A percentile compares a stretch with the other conserved stretches of the same genome.
phyloP scores from a whole-genome alignment of 164 flowering plant genomes.

The Annona cherimola region DNA sequence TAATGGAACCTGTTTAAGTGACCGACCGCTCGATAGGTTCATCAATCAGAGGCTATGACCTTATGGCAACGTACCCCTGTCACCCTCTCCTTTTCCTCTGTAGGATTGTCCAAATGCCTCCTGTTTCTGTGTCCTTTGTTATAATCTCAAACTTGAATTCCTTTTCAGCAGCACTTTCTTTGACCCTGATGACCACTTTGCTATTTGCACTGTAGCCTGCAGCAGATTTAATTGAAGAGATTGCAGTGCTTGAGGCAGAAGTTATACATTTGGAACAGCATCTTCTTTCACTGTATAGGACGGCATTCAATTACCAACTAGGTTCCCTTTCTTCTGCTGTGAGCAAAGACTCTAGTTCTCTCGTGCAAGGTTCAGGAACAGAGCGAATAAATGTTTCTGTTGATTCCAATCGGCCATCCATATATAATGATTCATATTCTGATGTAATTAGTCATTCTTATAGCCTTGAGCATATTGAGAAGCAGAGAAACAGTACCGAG shows the following conservation, averaged over 20 bases:
- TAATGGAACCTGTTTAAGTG: too few species aligned
- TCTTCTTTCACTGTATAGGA: conserved; percentile 48
- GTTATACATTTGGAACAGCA: conserved; percentile 41
- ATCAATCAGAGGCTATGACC: too few species aligned
- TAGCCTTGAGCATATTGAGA: conserved; percentile 10
- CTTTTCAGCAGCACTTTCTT: too few species aligned
- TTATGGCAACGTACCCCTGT: too few species aligned
- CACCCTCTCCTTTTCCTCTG: too few species aligned
- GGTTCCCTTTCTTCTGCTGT: conserved; percentile 15
- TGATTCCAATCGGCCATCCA: not conserved
- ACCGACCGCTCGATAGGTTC: too few species aligned
- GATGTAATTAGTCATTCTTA: not conserved
- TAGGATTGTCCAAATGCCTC: too few species aligned
- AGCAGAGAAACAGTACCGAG: not conserved
- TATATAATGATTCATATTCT: not conserved
- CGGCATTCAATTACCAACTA: conserved; percentile 30
- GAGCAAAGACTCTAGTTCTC: conserved; percentile 4
- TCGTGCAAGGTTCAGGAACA: not conserved
- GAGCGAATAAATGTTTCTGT: not conserved
- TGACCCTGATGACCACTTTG: not conserved
- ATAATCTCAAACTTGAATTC: too few species aligned
- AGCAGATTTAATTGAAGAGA: conserved; percentile 37
- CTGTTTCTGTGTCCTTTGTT: too few species aligned
- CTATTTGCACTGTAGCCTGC: conserved; percentile 28
- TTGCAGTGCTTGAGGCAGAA: conserved; percentile 41